Conservation (phyloP, 2,329 filamentous ascomycete genomes). For the Zymoseptoria pseudotritici region DNA sequence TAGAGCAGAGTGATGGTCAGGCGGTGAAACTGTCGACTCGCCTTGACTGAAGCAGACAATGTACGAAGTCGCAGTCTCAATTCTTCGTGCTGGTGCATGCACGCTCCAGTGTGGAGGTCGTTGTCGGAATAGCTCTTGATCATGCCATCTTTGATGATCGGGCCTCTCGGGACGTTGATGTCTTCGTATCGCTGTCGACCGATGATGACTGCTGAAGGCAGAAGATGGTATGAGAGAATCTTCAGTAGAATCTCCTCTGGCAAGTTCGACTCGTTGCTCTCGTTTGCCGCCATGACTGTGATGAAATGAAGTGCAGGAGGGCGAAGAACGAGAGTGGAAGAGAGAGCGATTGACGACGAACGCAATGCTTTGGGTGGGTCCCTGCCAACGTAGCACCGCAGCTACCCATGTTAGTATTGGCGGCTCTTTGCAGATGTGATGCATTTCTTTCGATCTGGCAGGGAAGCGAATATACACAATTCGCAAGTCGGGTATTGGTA, state of each 20-base stretch:
- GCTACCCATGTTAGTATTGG: too few relatives aligned
- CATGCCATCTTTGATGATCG: not conserved
- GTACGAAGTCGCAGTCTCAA: slow-evolving; percentile 1
- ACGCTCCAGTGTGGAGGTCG: slow-evolving; percentile 3
- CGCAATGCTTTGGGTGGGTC: not conserved
- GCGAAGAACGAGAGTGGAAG: too few relatives aligned
- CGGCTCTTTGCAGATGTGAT: too few relatives aligned
- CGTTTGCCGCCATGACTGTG: not conserved
- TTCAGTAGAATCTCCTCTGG: not conserved
- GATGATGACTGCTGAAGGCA: slow-evolving; percentile 1
- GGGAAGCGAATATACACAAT: too few relatives aligned
- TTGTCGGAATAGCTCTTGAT: slow-evolving; percentile 3
- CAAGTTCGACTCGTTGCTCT: not conserved
- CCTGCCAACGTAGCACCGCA: not conserved
- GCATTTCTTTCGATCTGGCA: too few relatives aligned
- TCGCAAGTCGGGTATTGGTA: too few relatives aligned
- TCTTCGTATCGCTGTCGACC: slow-evolving; percentile 6
- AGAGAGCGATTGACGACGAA: too few relatives aligned
- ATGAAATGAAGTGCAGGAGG: too few relatives aligned
- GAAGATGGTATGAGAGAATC: slow-evolving; percentile 3
- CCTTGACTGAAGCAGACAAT: slow-evolving; percentile 2
- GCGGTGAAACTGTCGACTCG: not conserved
- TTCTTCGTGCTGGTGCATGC: slow-evolving; percentile 2
- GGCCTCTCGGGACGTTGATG: slow-evolving; percentile 2
- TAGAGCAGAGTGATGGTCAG: slow-evolving; percentile 1